A percentile compares a stretch with the other conserved stretches of the same genome.
phyloP scores from a whole-genome alignment of 164 flowering plant genomes.

The Stephania yunnanensis region DNA sequence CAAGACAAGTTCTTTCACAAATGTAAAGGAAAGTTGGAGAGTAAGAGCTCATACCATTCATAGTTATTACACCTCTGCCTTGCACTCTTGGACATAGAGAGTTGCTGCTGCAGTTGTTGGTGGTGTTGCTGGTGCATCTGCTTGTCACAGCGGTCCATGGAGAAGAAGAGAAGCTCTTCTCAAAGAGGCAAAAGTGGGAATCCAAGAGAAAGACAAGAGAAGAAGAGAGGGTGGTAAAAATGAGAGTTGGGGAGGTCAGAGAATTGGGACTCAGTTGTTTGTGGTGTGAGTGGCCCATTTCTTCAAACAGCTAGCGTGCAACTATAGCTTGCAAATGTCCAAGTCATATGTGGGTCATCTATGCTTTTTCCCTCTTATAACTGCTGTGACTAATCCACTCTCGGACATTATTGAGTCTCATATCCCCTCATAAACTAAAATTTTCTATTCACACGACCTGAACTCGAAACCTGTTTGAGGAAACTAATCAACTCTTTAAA shows the following conservation, averaged over 20 bases:
- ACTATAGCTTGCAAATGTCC: constrained; percentile 10
- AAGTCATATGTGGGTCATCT: constrained; percentile 16
- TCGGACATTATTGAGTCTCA: too few species aligned
- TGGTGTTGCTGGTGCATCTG: constrained; percentile 2
- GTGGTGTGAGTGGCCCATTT: constrained; percentile 21
- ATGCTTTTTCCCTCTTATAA: not conserved
- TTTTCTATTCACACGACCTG: too few species aligned
- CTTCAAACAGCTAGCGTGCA: constrained; percentile 43
- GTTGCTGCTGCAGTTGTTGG: not conserved
- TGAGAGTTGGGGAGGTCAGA: constrained; percentile 21
- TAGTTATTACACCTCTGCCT: constrained; percentile 35
- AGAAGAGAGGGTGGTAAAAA: constrained; percentile 1
- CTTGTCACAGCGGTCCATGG: constrained; percentile 3
- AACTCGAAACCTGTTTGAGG: too few species aligned
- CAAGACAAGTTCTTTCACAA: not conserved
- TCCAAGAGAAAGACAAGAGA: constrained; percentile 5
- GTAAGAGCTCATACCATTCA: constrained; percentile 46
- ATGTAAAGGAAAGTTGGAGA: not conserved
- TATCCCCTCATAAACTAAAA: too few species aligned
- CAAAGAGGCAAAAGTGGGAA: not conserved
- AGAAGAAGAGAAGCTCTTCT: not conserved
- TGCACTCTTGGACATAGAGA: constrained; percentile 36
- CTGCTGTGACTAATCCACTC: too few species aligned
- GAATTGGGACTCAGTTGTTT: constrained; percentile 21
- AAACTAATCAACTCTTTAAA: too few species aligned